Percentiles rank a stretch among this genome's conserved stretches.
phyloP scores from a whole-genome alignment of 2,329 filamentous ascomycete species.

The Cladosporium sp. region DNA sequence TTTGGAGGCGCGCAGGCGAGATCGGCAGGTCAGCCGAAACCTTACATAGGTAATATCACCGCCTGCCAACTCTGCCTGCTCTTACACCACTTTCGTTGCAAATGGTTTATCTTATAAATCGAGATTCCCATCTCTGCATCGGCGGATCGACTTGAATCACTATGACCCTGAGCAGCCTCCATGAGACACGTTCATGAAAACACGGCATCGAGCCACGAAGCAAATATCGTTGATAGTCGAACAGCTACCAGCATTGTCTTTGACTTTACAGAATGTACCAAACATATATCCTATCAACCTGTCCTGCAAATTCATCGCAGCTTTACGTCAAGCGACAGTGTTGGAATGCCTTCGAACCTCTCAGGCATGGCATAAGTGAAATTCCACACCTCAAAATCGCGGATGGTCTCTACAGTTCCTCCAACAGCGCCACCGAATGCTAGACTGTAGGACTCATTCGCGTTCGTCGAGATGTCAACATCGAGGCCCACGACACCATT shows the following conservation, averaged over 20 bases:
- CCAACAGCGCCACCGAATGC: conserved; percentile 43
- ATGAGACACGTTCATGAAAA: too few relatives aligned
- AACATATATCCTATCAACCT: neutral
- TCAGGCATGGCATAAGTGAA: conserved; percentile 34
- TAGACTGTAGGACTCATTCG: conserved; percentile 38
- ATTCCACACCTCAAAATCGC: conserved; percentile 41
- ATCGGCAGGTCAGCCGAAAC: too few relatives aligned
- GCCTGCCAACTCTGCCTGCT: too few relatives aligned
- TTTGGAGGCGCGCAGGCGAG: neutral
- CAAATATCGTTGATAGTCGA: too few relatives aligned
- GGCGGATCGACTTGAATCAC: too few relatives aligned
- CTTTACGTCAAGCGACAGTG: neutral
- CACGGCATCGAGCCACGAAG: too few relatives aligned
- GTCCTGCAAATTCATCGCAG: neutral
- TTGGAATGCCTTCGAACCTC: conserved; percentile 3
- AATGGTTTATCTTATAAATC: too few relatives aligned
- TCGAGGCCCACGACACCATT: conserved; percentile 47
- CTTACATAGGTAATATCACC: too few relatives aligned
- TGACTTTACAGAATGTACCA: neutral
- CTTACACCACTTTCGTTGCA: too few relatives aligned
- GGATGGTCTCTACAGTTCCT: conserved; percentile 33
- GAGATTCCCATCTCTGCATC: too few relatives aligned
- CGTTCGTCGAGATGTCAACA: conserved; percentile 45
- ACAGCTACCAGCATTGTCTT: too few relatives aligned
- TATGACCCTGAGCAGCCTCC: too few relatives aligned